phyloP scores from a whole-genome alignment of 2,329 filamentous ascomycete species.

The Paracoccidioides lutzii region DNA sequence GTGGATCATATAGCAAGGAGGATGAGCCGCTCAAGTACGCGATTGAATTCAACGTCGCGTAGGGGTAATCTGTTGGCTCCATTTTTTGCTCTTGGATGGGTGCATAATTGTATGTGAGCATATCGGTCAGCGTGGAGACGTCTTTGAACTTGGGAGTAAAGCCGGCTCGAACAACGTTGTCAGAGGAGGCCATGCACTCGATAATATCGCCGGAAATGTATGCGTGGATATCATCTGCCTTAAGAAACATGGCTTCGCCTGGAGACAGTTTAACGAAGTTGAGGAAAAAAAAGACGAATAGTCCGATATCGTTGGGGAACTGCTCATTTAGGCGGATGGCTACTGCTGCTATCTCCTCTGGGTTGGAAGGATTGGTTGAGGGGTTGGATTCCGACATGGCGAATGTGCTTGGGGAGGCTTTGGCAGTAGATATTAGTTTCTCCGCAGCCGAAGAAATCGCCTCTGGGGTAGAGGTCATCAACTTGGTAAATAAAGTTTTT shows the following conservation, averaged over 20 bases:
- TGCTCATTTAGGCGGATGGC: conserved; percentile 65
- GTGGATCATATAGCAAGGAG: conserved; percentile 74
- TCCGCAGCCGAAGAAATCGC: conserved; percentile 52
- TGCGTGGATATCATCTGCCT: conserved; percentile 93
- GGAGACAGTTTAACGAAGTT: conserved; percentile 82
- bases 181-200: conserved; percentile 98
- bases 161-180: conserved; percentile 94
- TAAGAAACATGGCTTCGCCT: conserved; percentile 90
- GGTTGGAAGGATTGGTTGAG: conserved; percentile 24
- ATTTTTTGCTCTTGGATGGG: conserved; percentile 95
- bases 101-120: conserved; percentile 91
- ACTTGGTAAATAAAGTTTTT: conserved; percentile 57
- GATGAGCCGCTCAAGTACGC: conserved; percentile 68
- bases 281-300: conserved; percentile 94
- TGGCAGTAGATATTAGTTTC: conserved; percentile 57
- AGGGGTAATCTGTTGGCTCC: conserved; percentile 70
- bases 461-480: conserved; percentile 66
- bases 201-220: conserved; percentile 73
- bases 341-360: conserved; percentile 59
- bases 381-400: conserved; percentile 39
- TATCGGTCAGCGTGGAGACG: conserved; percentile 70
- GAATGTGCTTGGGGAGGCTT: conserved; percentile 57
- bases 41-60: conserved; percentile 64
- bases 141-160: conserved; percentile 99
- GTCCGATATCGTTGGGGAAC: conserved; percentile 79